Conservation (phyloP, 2,329 filamentous ascomycete species). For the Scedosporium apiospermum region DNA sequence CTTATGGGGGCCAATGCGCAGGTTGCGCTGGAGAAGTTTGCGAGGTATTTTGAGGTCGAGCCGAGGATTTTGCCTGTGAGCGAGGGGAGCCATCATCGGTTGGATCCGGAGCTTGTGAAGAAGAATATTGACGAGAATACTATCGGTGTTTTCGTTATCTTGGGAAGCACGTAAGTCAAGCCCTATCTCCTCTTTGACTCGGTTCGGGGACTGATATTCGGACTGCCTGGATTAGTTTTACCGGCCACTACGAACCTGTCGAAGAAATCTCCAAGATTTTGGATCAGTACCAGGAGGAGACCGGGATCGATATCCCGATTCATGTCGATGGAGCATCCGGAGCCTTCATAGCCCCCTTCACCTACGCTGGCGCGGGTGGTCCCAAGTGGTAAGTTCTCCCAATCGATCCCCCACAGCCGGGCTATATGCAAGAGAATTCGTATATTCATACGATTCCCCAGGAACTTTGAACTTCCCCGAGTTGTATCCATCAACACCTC, state of each 20-base stretch:
- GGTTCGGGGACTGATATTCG: not conserved
- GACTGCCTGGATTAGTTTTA: conserved; percentile 33
- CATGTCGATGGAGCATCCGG: conserved; percentile 55
- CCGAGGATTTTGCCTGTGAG: conserved; percentile 54
- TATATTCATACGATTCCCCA: conserved; percentile 6
- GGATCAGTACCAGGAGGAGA: conserved; percentile 51
- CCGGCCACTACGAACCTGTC: conserved; percentile 64
- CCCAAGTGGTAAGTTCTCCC: conserved; percentile 39
- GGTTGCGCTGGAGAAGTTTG: conserved; percentile 64
- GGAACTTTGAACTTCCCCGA: conserved; percentile 51
- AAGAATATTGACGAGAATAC: conserved; percentile 67
- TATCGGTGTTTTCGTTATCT: conserved; percentile 64
- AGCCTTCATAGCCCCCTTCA: conserved; percentile 54
- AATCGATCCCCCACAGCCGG: not conserved
- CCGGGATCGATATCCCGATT: conserved; percentile 57
- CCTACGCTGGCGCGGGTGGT: conserved; percentile 42
- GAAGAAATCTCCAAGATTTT: conserved; percentile 57
- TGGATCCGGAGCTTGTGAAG: conserved; percentile 55
- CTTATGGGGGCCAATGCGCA: conserved; percentile 68
- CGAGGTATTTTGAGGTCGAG: conserved; percentile 66
- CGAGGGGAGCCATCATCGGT: conserved; percentile 47
- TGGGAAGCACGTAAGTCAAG: conserved; percentile 47
- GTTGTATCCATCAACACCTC: conserved; percentile 59
- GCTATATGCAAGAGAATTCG: no score
- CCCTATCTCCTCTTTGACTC: no score